Conservation (phyloP, 352 stramenopile species). For the Phytophthora brassicae region DNA sequence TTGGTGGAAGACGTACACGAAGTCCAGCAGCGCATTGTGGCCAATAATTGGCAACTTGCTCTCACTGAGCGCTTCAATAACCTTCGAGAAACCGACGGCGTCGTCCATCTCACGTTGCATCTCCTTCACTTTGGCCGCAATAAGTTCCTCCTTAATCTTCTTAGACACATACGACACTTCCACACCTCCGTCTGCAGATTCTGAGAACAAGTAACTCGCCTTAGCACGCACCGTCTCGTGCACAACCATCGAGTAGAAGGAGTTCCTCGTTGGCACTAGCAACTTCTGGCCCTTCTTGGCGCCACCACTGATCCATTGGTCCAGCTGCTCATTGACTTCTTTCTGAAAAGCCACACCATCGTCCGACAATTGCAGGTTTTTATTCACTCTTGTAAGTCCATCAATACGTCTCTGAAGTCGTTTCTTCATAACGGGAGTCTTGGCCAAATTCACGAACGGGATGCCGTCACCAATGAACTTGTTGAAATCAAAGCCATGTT, state of each 20-base stretch:
- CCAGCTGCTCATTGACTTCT: conserved; percentile 46
- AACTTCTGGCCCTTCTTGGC: conserved; percentile 60
- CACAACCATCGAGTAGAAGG: conserved; percentile 75
- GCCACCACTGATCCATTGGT: conserved; percentile 51
- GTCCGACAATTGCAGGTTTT: conserved; percentile 51
- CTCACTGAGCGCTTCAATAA: conserved; percentile 72
- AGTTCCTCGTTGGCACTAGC: conserved; percentile 57
- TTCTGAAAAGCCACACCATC: conserved; percentile 50
- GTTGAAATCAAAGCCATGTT: conserved; percentile 88
- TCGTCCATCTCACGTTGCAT: conserved; percentile 69
- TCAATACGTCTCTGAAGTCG: conserved; percentile 59
- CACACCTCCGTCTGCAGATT: conserved; percentile 43
- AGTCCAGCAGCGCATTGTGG: conserved; percentile 85
- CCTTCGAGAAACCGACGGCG: conserved; percentile 73
- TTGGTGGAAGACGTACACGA: conserved; percentile 84
- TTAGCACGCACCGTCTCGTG: conserved; percentile 62
- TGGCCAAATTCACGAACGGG: conserved; percentile 64
- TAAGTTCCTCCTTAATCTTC: conserved; percentile 66
- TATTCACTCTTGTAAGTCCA: conserved; percentile 56
- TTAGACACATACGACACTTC: conserved; percentile 63
- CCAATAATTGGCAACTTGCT: conserved; percentile 78
- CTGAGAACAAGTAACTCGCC: conserved; percentile 65
- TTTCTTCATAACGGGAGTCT: conserved; percentile 54
- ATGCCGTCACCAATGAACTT: conserved; percentile 87
- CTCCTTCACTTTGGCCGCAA: conserved; percentile 47